Evolutionary conservation across 2,329 filamentous ascomycete species (phyloP).

Genomic region (Cladosporium sp.): DNA sequence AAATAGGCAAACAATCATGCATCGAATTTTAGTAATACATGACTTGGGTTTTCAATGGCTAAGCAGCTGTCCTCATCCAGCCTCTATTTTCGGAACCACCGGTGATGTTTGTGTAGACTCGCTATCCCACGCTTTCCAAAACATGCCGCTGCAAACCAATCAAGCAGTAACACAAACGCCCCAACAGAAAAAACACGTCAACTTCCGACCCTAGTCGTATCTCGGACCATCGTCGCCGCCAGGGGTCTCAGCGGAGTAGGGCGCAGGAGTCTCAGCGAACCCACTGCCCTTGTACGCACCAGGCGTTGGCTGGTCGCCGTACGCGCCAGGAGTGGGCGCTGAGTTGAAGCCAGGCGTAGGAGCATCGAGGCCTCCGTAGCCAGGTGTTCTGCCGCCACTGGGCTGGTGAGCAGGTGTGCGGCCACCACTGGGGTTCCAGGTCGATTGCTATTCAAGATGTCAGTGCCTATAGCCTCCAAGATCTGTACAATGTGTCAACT

Average conservation of each 20-base stretch:
- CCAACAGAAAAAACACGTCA: background rate
- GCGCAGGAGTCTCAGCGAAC: slow-evolving; percentile 49
- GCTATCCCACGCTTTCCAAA: background rate
- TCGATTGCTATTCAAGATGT: slow-evolving; percentile 25
- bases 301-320: slow-evolving; percentile 32
- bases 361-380: slow-evolving; percentile 63
- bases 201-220: slow-evolving; percentile 31
- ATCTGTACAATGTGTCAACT: slow-evolving; percentile 31
- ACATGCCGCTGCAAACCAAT: background rate
- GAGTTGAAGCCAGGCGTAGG: slow-evolving; percentile 46
- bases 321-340: slow-evolving; percentile 39
- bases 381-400: slow-evolving; percentile 70
- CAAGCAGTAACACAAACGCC: background rate
- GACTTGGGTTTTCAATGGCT: background rate
- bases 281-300: slow-evolving; percentile 35
- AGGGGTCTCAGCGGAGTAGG: slow-evolving; percentile 54
- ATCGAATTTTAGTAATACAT: too few relatives aligned
- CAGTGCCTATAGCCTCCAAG: slow-evolving; percentile 52
- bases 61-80: background rate
- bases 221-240: slow-evolving; percentile 42
- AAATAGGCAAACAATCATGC: too few relatives aligned
- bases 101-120: background rate
- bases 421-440: slow-evolving; percentile 34
- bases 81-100: too few relatives aligned
- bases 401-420: slow-evolving; percentile 54